Evolutionary conservation across 805 yeast genomes (phyloP).

Genomic region (Wickerhamomyces pijperi): DNA sequence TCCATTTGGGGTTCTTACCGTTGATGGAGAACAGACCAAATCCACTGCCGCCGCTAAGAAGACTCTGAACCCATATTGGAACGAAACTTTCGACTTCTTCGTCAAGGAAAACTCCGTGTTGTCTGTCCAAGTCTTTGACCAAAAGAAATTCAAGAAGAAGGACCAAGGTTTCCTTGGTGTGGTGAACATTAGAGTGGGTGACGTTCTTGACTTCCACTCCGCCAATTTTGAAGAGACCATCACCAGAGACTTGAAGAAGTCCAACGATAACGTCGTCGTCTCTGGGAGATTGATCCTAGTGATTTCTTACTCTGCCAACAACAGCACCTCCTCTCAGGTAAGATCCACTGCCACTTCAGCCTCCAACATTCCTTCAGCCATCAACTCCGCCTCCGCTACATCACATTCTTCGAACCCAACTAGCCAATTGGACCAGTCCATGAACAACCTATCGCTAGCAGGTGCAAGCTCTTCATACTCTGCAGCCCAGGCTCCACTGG

Average conservation of each 20-base stretch:
- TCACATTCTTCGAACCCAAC: conserved; percentile 8
- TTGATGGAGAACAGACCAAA: conserved; percentile 95
- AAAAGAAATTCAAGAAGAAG: conserved; percentile 92
- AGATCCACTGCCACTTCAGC: conserved; percentile 12
- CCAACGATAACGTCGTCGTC: conserved; percentile 87
- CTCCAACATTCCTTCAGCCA: conserved; percentile 5
- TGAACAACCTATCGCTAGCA: conserved; percentile 3
- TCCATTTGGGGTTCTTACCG: conserved; percentile 94
- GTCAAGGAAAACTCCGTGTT: conserved; percentile 73
- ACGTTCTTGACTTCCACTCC: conserved; percentile 59
- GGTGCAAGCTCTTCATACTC: no score
- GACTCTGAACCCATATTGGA: conserved; percentile 96
- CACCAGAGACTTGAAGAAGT: conserved; percentile 82
- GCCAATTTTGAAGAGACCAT: conserved; percentile 64
- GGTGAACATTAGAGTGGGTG: conserved; percentile 82
- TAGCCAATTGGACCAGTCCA: conserved; percentile 4
- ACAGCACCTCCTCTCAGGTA: conserved; percentile 2
- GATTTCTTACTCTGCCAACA: conserved; percentile 34
- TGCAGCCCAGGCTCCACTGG: no score
- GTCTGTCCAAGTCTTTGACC: conserved; percentile 92
- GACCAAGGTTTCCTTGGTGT: conserved; percentile 98
- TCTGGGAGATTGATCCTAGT: conserved; percentile 83
- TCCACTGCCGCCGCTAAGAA: conserved; percentile 89
- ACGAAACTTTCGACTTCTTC: conserved; percentile 74
- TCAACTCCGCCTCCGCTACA: conserved; percentile 10